Conservation (phyloP, 2,329 filamentous ascomycete genomes). For the Neonectria neomacrospora region DNA sequence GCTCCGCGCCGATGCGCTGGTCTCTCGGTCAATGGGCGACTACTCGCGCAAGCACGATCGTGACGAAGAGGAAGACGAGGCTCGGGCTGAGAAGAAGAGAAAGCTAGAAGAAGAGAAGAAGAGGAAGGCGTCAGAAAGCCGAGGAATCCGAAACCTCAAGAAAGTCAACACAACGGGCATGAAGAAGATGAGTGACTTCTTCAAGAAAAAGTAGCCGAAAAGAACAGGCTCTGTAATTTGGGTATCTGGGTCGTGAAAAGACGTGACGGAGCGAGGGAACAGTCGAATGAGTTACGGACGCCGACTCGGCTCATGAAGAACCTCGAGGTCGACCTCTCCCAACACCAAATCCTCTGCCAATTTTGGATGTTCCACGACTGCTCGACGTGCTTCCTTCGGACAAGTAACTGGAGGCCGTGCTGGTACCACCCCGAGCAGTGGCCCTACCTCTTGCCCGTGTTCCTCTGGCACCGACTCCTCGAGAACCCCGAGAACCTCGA, state of each 20-base stretch:
- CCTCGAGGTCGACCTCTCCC: constrained; percentile 50
- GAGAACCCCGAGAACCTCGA: constrained; percentile 47
- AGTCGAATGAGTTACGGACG: constrained; percentile 4
- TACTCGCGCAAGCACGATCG: constrained; percentile 75
- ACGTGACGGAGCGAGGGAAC: constrained; percentile 13
- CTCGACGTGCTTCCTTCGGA: constrained; percentile 45
- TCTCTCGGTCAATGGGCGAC: constrained; percentile 74
- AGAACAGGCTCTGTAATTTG: constrained; percentile 37
- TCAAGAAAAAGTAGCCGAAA: constrained; percentile 71
- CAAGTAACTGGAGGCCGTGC: constrained; percentile 41
- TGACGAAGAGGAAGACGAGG: constrained; percentile 75
- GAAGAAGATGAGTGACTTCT: constrained; percentile 97
- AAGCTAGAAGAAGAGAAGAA: constrained; percentile 91
- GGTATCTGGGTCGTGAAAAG: constrained; percentile 46
- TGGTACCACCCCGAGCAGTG: constrained; percentile 40
- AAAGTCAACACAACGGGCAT: constrained; percentile 94
- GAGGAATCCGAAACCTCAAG: constrained; percentile 81
- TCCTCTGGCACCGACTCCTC: constrained; percentile 47
- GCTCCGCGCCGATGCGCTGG: constrained; percentile 76
- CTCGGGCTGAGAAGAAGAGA: constrained; percentile 80
- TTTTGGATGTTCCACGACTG: constrained; percentile 50
- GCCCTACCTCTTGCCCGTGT: constrained; percentile 44
- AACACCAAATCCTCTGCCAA: constrained; percentile 49
- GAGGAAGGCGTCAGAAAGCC: constrained; percentile 78
- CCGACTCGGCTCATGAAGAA: constrained; percentile 39